Evolutionary conservation across 805 yeast species (phyloP), one percentile per base, ranked within the genome.

Genomic region (Naumovozyma baii): DNA sequence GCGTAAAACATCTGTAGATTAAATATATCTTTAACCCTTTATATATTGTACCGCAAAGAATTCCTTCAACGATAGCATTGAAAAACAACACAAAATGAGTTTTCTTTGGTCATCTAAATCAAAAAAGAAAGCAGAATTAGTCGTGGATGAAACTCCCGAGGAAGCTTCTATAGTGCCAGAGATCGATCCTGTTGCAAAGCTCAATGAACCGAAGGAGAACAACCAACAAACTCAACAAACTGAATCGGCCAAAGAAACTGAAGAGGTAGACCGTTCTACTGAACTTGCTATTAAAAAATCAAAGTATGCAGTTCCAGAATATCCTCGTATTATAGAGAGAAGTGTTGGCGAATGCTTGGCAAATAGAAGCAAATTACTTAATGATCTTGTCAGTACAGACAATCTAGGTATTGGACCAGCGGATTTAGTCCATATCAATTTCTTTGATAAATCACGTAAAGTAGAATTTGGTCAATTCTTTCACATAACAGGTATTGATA

Each of bases 371-470:
- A 40, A 47, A 4, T 33, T 51, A 15, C 36, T 59, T 26, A 41
- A 43, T 17, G 52, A 47, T 8, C 30, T 56, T 34, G 41, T 37
- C 2, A 37, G 25, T 3, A 28, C 39, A 17, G 55, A 47, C 18
- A 45, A 41, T 17, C 22, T 52, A 39, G 78, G 78, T n/a, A 53
- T 80, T 17, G 94, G 94, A 0, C 84, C 87, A 2, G 81, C 87
- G 3, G 94, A 83, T 59, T 63, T 83, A 41, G 76, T 51, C 36
- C 52, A 70, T 48, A 47, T 68, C n/a, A 61, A 72, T n/a, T 55
- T 60, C 25, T 63, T 63, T 40, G 69, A 72, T 34, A 66, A 64
- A 40, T 57, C 64, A 15, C 62, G 59, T 4, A 30, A 44, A 12
- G 67, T 69, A 39, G 80, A 76, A 42, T 61, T 64, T 12, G 76